Evolutionary conservation across 176 grass and related monocot genomes (phyloP), one percentile per base, ranked within the genome.

Genomic region (Echinochloa phyllopogon): DNA sequence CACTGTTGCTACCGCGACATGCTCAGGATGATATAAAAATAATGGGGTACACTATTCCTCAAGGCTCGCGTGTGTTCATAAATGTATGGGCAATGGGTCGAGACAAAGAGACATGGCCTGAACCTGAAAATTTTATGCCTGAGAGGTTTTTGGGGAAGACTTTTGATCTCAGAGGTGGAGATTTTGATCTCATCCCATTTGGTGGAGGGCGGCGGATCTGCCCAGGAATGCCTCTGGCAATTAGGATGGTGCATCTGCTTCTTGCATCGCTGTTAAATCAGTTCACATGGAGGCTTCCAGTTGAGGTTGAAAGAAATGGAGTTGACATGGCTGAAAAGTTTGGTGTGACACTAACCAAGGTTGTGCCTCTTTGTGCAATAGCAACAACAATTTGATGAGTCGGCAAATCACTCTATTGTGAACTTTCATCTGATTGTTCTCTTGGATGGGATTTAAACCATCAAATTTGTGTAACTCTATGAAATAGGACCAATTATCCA

Each of bases 321-420:
- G 37, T 89, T 45, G 62, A 89, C 33, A 92, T 89, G 91, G 13
- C 33, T 5, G 91, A 92, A 11, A 87, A 84, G n/a, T 89, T 89
- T 18, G 91, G 84, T 2, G 18, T 79, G 1, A 79, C 90, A 0
- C 18, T 89, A 0, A 37, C 65, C 2, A 88, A 83, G 63, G 79
- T 9, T 1, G n/a, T 74, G 1, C 90, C 87, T 17, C 87, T 89
- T 6, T 59, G 45, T 42, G 84, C 60, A 25, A 23, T 87, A 11
- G 76, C 90, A 7, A 84, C 68, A 21, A 24, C 82, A 2, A 11
- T 41, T 73, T 93, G 69, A 79, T 93, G 69, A 79, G 25, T 16
- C 42, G 25, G 60, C 25, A 63, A 63, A 12, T 6, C 12, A 48
- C 45, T 47, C 0, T 20, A 6, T 47, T 48, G 42, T 48, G 8